phyloP scores from a whole-genome alignment of 2,329 filamentous ascomycete genomes.

The Alternaria infectoria region DNA sequence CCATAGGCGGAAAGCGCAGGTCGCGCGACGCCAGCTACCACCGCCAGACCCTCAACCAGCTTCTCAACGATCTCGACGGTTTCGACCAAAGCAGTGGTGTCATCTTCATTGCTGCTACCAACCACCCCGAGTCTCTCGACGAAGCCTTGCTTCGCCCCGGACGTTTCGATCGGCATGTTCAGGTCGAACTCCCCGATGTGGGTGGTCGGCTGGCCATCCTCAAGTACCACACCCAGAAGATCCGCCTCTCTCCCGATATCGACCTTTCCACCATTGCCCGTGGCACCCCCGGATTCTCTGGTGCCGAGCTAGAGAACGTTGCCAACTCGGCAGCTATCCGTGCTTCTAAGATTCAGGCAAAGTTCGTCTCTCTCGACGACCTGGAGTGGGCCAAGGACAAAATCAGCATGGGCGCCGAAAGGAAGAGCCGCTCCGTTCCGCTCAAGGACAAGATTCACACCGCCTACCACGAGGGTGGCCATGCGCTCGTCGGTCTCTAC shows the following conservation, averaged over 20 bases:
- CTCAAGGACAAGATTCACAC: constrained; percentile 94
- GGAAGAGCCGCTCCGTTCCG: constrained; percentile 85
- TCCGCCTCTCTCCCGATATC: constrained; percentile 80
- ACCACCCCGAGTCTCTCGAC: constrained; percentile 92
- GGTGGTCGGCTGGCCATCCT: constrained; percentile 91
- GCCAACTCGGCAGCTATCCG: constrained; percentile 95
- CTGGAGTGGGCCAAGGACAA: constrained; percentile 99
- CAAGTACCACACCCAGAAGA: constrained; percentile 90
- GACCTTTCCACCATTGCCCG: constrained; percentile 84
- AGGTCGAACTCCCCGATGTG: constrained; percentile 88
- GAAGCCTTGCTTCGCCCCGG: constrained; percentile 93
- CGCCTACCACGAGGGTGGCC: constrained; percentile 95
- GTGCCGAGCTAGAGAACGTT: constrained; percentile 94
- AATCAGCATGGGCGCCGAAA: constrained; percentile 95
- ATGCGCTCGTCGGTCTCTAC: constrained; percentile 88
- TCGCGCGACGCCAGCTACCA: constrained; percentile 92
- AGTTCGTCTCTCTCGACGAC: constrained; percentile 76
- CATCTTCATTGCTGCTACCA: constrained; percentile 94
- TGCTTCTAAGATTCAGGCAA: constrained; percentile 85
- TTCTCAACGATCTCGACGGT: constrained; percentile 94
- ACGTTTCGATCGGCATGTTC: constrained; percentile 92
- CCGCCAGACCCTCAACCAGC: constrained; percentile 96
- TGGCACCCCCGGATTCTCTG: constrained; percentile 89
- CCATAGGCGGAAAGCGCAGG: constrained; percentile 92
- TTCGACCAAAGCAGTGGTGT: constrained; percentile 95